Conservation (phyloP, 768 basidiomycete species). For the Podaxis mareebaensis region DNA sequence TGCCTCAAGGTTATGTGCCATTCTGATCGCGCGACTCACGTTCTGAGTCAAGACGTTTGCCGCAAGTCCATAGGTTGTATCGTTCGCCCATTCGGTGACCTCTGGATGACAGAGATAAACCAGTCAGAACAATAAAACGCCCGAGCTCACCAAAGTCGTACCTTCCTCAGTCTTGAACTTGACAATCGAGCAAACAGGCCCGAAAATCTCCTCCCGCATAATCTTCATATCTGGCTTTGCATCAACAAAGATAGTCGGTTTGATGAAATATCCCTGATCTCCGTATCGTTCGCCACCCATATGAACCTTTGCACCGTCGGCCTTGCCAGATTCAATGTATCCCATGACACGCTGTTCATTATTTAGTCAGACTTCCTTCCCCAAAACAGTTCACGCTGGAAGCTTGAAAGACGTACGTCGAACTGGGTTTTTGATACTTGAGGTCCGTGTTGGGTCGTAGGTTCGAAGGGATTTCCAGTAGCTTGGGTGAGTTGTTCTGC, state of each 20-base stretch:
- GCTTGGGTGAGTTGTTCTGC: slow-evolving; percentile 45
- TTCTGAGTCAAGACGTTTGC: slow-evolving; percentile 74
- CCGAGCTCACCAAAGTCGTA: neutral
- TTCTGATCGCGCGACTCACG: slow-evolving; percentile 61
- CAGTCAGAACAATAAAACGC: neutral
- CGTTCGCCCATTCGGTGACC: slow-evolving; percentile 63
- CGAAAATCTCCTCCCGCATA: slow-evolving; percentile 46
- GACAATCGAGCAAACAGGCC: slow-evolving; percentile 49
- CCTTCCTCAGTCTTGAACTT: slow-evolving; percentile 70
- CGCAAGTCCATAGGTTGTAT: slow-evolving; percentile 77
- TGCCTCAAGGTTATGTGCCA: slow-evolving; percentile 44
- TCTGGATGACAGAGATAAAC: slow-evolving; percentile 21
- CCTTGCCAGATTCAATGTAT: slow-evolving; percentile 46
- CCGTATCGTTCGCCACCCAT: slow-evolving; percentile 20
- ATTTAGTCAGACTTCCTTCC: neutral
- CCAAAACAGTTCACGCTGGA: neutral
- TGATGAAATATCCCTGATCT: slow-evolving; percentile 58
- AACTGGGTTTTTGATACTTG: slow-evolving; percentile 76
- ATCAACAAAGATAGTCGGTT: slow-evolving; percentile 76
- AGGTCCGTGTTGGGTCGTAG: slow-evolving; percentile 68
- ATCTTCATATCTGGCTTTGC: slow-evolving; percentile 71
- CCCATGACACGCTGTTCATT: slow-evolving; percentile 16
- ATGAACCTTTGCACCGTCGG: slow-evolving; percentile 18
- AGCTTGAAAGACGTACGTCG: slow-evolving; percentile 10
- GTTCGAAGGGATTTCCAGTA: slow-evolving; percentile 68